Evolutionary conservation across 169 alveolate genomes (phyloP).

Genomic region (Plasmodium gaboni): DNA sequence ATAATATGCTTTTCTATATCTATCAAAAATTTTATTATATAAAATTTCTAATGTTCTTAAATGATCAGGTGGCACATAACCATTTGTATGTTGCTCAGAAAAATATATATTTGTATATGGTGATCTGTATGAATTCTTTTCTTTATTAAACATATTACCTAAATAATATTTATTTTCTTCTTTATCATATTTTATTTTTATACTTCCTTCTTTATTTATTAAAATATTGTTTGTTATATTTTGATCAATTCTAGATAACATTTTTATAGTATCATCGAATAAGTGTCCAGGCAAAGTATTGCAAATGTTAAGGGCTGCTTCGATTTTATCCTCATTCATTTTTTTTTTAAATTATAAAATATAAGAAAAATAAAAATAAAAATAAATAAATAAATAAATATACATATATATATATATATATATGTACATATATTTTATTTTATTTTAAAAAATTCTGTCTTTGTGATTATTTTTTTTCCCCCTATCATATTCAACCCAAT

Average conservation of each 20-base stretch:
- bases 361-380: too few species aligned
- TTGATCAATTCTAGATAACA: slow-evolving; percentile 43
- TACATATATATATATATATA: too few species aligned
- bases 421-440: too few species aligned
- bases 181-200: slow-evolving; percentile 56
- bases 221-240: slow-evolving; percentile 63
- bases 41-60: slow-evolving; percentile 51
- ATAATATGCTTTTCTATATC: slow-evolving; percentile 60
- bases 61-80: slow-evolving; percentile 57
- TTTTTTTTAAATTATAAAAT: not conserved
- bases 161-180: slow-evolving; percentile 48
- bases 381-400: too few species aligned
- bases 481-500: too few species aligned
- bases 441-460: too few species aligned
- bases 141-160: slow-evolving; percentile 70
- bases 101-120: slow-evolving; percentile 54
- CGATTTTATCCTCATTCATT: slow-evolving; percentile 32
- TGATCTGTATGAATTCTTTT: slow-evolving; percentile 67
- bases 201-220: slow-evolving; percentile 60
- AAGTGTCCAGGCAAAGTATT: slow-evolving; percentile 40
- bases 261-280: slow-evolving; percentile 55
- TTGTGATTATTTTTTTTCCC: too few species aligned
- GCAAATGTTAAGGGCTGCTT: slow-evolving; percentile 52
- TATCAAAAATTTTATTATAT: slow-evolving; percentile 46
- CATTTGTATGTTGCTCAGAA: slow-evolving; percentile 35